Evolutionary conservation across 257 asterid genomes (phyloP).

Genomic region (Rehmannia glutinosa): DNA sequence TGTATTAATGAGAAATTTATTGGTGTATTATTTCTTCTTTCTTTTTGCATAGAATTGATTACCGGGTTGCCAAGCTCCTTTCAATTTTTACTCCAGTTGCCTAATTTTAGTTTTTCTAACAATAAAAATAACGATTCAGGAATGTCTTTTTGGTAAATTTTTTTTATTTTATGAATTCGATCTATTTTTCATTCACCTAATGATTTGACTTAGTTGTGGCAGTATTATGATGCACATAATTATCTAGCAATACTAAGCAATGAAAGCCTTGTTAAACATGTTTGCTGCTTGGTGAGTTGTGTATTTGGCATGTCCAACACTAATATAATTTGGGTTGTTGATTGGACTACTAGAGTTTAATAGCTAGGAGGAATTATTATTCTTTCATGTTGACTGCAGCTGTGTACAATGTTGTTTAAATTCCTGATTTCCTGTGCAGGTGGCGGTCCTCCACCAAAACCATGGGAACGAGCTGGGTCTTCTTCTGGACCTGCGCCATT

Average conservation of each 20-base stretch:
- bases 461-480: slow-evolving; percentile 92
- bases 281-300: not conserved
- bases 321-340: not conserved
- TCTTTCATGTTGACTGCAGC: not conserved
- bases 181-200: not conserved
- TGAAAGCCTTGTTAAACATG: not conserved
- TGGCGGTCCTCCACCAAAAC: slow-evolving; percentile 67
- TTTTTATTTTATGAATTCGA: not conserved
- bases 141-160: not conserved
- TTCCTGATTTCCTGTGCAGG: slow-evolving; percentile 32
- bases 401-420: slow-evolving; percentile 10
- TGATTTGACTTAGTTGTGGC: not conserved
- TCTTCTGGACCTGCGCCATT: slow-evolving; percentile 86
- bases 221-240: not conserved
- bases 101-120: not conserved
- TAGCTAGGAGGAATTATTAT: not conserved
- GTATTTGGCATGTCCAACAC: not conserved
- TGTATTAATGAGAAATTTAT: not conserved
- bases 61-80: not conserved
- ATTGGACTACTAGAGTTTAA: not conserved
- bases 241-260: not conserved
- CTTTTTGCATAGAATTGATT: not conserved
- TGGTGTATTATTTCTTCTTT: not conserved
- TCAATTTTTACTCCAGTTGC: not conserved
- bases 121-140: not conserved